phyloP scores from a whole-genome alignment of 352 stramenopile genomes.

The Pythium apleroticum region DNA sequence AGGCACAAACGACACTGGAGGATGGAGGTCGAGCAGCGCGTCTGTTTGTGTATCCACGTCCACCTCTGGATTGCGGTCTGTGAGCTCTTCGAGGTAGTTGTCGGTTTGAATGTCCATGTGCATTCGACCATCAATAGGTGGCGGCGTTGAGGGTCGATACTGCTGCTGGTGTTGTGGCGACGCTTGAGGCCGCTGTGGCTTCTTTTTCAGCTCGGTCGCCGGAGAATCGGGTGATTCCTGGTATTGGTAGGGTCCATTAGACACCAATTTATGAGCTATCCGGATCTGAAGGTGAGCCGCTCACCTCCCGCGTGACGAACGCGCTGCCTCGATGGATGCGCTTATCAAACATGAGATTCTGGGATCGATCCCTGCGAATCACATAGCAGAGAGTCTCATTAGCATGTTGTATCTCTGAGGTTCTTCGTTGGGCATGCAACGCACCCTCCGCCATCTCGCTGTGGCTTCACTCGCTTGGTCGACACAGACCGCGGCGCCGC shows the following conservation, averaged over 20 bases:
- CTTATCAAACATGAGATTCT: slow-evolving; percentile 95
- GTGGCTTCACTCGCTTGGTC: slow-evolving; percentile 66
- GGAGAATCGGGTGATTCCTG: slow-evolving; percentile 26
- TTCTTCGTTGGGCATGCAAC: slow-evolving; percentile 6
- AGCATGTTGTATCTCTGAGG: not conserved
- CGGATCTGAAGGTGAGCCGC: no score
- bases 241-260: no score
- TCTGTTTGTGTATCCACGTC: slow-evolving; percentile 93
- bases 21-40: slow-evolving; percentile 83
- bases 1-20: slow-evolving; percentile 86
- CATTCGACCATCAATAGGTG: slow-evolving; percentile 76
- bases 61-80: slow-evolving; percentile 85
- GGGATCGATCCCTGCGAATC: slow-evolving; percentile 39
- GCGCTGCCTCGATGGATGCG: slow-evolving; percentile 94
- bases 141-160: slow-evolving; percentile 70
- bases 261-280: no score
- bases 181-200: slow-evolving; percentile 15
- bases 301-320: slow-evolving; percentile 74
- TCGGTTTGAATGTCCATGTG: slow-evolving; percentile 96
- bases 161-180: slow-evolving; percentile 30
- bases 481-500: slow-evolving; percentile 66
- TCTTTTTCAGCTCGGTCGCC: slow-evolving; percentile 19
- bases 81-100: slow-evolving; percentile 94
- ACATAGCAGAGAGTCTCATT: not conserved
- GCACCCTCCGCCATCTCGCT: slow-evolving; percentile 41